phyloP scores from a whole-genome alignment of 1,139 yeast species.

The Taphrina flavorubra region DNA sequence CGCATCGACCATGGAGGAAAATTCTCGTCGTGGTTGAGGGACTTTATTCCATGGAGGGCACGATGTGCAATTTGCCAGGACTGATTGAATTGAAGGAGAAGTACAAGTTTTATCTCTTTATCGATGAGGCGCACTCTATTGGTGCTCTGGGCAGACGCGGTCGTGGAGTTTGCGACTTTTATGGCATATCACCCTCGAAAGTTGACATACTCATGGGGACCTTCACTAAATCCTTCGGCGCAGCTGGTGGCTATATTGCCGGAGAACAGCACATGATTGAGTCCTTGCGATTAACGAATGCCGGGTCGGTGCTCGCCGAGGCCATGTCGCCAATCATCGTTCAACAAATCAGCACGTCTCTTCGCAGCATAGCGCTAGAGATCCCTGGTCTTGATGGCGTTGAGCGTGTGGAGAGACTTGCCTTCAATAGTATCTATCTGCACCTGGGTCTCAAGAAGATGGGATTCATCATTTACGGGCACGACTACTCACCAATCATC shows the following conservation, averaged over 20 bases:
- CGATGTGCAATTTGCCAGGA: slow-evolving; percentile 82
- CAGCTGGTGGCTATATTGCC: slow-evolving; percentile 96
- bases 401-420: slow-evolving; percentile 88
- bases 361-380: slow-evolving; percentile 78
- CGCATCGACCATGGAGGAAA: slow-evolving; percentile 97
- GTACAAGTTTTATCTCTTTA: slow-evolving; percentile 86
- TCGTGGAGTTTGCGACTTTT: slow-evolving; percentile 93
- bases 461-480: slow-evolving; percentile 93
- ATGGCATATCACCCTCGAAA: slow-evolving; percentile 72
- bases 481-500: slow-evolving; percentile 94
- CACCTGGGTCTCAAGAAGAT: slow-evolving; percentile 87
- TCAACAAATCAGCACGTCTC: slow-evolving; percentile 82
- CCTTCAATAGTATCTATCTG: slow-evolving; percentile 91
- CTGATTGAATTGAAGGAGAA: slow-evolving; percentile 76
- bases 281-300: slow-evolving; percentile 71
- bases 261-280: slow-evolving; percentile 72
- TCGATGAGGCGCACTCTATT: slow-evolving; percentile 97
- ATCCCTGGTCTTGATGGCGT: slow-evolving; percentile 90
- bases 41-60: slow-evolving; percentile 97
- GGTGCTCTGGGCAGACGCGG: slow-evolving; percentile 97
- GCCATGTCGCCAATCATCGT: slow-evolving; percentile 88
- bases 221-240: slow-evolving; percentile 95
- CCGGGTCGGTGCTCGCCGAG: slow-evolving; percentile 80
- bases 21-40: slow-evolving; percentile 95
- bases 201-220: slow-evolving; percentile 97